These are phyloP conservation scores for Entomortierella parvispora DNA, from an alignment of 192 early-diverging fungal species.

Conservation along the genomic window DNA sequence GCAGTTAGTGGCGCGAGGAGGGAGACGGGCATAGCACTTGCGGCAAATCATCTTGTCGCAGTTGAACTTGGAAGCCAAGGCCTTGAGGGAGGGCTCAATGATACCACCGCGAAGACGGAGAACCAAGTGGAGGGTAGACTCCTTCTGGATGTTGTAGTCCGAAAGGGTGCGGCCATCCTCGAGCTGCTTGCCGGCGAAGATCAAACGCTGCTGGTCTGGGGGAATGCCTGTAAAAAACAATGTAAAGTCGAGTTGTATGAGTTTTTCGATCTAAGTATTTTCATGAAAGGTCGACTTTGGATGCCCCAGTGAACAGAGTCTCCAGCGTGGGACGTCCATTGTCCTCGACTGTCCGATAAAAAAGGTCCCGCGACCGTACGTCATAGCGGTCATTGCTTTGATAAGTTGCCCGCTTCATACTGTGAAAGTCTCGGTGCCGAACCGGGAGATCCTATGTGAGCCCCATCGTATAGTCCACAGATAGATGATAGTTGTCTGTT, in stretches of 20 bases:
- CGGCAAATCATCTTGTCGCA: constrained; percentile 99
- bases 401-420: too few relatives aligned
- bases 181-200: constrained; percentile 99
- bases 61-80: constrained; percentile 99
- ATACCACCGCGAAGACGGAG: constrained; percentile 97
- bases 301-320: too few relatives aligned
- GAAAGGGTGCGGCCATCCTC: constrained; percentile 98
- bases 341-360: too few relatives aligned
- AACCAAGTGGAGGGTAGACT: constrained; percentile 97
- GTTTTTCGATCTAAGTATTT: neutral
- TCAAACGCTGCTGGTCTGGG: constrained; percentile 99
- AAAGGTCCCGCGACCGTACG: too few relatives aligned
- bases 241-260: neutral
- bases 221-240: constrained; percentile 78
- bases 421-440: too few relatives aligned
- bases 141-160: constrained; percentile 99
- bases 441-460: too few relatives aligned
- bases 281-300: too few relatives aligned
- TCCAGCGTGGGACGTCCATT: too few relatives aligned
- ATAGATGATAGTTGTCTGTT: too few relatives aligned
- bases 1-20: constrained; percentile 99
- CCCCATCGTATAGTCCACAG: too few relatives aligned
- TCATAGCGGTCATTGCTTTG: too few relatives aligned
- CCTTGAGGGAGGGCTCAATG: constrained; percentile 99
- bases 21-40: constrained; percentile 99